These are phyloP conservation scores for Fusarium nematophilum DNA, from an alignment of 2,329 filamentous ascomycete genomes.

Conservation along the genomic window DNA sequence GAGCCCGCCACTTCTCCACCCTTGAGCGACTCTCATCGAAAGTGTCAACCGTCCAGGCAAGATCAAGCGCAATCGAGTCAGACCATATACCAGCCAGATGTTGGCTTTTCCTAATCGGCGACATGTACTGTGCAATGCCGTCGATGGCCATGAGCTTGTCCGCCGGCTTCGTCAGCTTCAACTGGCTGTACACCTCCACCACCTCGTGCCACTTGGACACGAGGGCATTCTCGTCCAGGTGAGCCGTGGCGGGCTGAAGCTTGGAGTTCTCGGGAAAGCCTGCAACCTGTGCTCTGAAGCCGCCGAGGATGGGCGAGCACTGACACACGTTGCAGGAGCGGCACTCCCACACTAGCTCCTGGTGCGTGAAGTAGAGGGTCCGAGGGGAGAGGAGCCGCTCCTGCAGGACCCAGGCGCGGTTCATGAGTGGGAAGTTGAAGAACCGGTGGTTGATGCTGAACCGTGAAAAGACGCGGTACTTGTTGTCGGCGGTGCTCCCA, in stretches of 20 bases:
- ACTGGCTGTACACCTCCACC: neutral
- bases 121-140: slow-evolving; percentile 6
- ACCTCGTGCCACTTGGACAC: slow-evolving; percentile 2
- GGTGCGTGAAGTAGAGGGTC: neutral
- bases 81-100: neutral
- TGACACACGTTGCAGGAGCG: neutral
- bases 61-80: neutral
- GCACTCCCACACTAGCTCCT: slow-evolving; percentile 4
- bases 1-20: neutral
- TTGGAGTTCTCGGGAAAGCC: slow-evolving; percentile 2
- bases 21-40: neutral
- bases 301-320: neutral
- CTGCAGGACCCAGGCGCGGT: slow-evolving; percentile 5
- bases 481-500: neutral
- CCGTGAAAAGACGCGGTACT: neutral
- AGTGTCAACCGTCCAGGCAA: neutral
- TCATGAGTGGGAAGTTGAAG: slow-evolving; percentile 6
- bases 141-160: slow-evolving; percentile 1
- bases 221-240: neutral
- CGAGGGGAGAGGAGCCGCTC: slow-evolving; percentile 1
- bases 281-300: neutral
- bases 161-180: neutral
- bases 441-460: slow-evolving; percentile 5
- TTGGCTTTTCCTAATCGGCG: neutral
- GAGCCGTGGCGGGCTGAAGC: neutral